Base-by-base conservation (phyloP, 2,329 filamentous ascomycete genomes). In the Arachnomyces sp. region DNA sequence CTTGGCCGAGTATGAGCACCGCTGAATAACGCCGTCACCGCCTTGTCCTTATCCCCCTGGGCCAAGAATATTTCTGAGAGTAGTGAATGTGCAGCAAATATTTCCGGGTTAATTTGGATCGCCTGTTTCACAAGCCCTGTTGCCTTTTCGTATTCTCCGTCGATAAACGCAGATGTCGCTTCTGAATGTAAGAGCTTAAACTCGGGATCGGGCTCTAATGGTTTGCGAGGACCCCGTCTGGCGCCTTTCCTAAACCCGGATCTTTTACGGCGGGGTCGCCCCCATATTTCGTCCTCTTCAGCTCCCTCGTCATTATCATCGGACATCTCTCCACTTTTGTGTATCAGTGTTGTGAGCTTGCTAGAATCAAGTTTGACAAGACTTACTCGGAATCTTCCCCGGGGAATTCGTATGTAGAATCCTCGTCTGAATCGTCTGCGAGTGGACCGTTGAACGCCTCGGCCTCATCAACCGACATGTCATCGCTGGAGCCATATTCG, bases 71-170 rank as follows among this genome's bases (percentile, higher is more conserved):
- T 74, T 45, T 81, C 74, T 0, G 77, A 77, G 6, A 80, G 62
- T 14, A 81, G 61, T 38, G 71, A 74, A 60, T 82, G 75, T 11
- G 77, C 75, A 18, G 71, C 67, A 54, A 76, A 80, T 48, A 81
- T 74, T 54, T 81, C 77, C 0, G 78, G 77, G 49, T 82, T 81
- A 21, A 67, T 60, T 31, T 69, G 62, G 25, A 78, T 69, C 7
- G 75, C 74, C 44, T 67, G 59, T 42, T 66, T 64, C 30, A 69
- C 62, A 8, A 66, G 49, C 5, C 63, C 54, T 38, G 57, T 66
- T 36, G 61, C 72, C 51, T 56, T 61, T 38, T 65, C 67, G 43
- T 67, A 68, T 36, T 71, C 60, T 7, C 62, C 58, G 45, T 70
- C 65, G 39, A 71, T 69, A 44, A 71, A 72, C 13, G 69, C 68